Evolutionary conservation across 2,329 filamentous ascomycete genomes (phyloP), one percentile per base, ranked within the genome.

Genomic region (Cercospora janseana): DNA sequence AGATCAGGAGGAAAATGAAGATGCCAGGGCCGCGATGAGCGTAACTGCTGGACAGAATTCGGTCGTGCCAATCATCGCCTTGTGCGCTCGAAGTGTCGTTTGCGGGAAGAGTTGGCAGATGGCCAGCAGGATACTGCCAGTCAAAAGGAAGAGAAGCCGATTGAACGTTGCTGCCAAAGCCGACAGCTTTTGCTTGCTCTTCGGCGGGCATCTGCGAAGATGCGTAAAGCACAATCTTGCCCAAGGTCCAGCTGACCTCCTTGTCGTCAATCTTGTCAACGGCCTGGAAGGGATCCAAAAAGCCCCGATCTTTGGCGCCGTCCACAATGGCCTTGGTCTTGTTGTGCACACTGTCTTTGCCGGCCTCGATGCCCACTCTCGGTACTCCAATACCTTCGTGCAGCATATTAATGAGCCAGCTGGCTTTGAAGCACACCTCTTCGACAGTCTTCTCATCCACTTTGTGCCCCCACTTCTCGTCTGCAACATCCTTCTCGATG

Each of bases 381-480:
- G 94, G 94, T 44, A 98, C 83, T 0, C 93, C 94, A 58, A 98
- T 96, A 2, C 93, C 93, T 56, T 96, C 88, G 63, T 98, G 92
- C 3, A 98, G 77, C 64, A 98, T 85, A 62, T 94, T 98, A 66
- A 98, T 95, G 35, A 98, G 76, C 93, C 94, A 98, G 4, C 89
- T 93, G 0, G 93, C 91, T 69, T 98, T 98, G 78, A 98, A 98
- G 68, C 93, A 98, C 1, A 95, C 87, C 65, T 95, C 85, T 57
- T 86, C 81, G 4, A 91, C 91, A 42, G 85, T 87, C 61, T 86
- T 81, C 51, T 76, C 75, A 59, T 86, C 80, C 1, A 89, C 79
- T 58, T 91, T 90, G 56, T 87, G 82, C 10, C 87, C 86, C 75
- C 82, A 92, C 65, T 86, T 82, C 54, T 88, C 69, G 15, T 75